These are phyloP conservation scores for Penicillium brevicompactum DNA, from an alignment of 2,329 filamentous ascomycete genomes.

Conservation along the genomic window DNA sequence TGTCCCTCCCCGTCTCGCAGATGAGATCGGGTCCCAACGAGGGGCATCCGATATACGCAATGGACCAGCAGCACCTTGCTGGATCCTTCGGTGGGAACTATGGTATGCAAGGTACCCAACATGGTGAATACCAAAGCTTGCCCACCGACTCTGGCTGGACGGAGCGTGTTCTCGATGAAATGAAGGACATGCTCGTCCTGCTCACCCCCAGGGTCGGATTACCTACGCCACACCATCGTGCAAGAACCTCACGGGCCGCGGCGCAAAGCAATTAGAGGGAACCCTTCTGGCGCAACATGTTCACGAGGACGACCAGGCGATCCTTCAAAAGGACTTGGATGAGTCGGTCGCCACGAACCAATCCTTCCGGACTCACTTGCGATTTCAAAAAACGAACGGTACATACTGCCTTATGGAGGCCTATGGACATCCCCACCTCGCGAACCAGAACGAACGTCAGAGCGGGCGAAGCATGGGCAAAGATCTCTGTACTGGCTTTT, in stretches of 20 bases:
- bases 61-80: constrained; percentile 13
- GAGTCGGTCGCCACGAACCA: constrained; percentile 84
- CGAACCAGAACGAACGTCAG: constrained; percentile 63
- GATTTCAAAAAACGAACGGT: constrained; percentile 74
- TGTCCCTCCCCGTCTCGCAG: constrained; percentile 10
- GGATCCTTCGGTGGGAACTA: constrained; percentile 15
- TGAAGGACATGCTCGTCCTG: constrained; percentile 86
- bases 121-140: constrained; percentile 38
- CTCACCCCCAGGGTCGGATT: constrained; percentile 79
- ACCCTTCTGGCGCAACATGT: constrained; percentile 79
- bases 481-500: constrained; percentile 82
- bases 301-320: constrained; percentile 79
- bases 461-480: constrained; percentile 60
- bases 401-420: constrained; percentile 81
- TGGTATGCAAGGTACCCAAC: constrained; percentile 14
- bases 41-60: constrained; percentile 5
- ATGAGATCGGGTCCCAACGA: constrained; percentile 12
- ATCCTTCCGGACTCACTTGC: constrained; percentile 80
- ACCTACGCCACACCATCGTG: constrained; percentile 83
- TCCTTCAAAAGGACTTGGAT: constrained; percentile 86
- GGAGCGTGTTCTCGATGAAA: constrained; percentile 82
- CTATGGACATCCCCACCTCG: constrained; percentile 89
- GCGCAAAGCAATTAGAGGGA: constrained; percentile 69
- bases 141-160: constrained; percentile 77
- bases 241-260: constrained; percentile 73